phyloP scores from a whole-genome alignment of 768 basidiomycete genomes.

The Floccularia luteovirens region DNA sequence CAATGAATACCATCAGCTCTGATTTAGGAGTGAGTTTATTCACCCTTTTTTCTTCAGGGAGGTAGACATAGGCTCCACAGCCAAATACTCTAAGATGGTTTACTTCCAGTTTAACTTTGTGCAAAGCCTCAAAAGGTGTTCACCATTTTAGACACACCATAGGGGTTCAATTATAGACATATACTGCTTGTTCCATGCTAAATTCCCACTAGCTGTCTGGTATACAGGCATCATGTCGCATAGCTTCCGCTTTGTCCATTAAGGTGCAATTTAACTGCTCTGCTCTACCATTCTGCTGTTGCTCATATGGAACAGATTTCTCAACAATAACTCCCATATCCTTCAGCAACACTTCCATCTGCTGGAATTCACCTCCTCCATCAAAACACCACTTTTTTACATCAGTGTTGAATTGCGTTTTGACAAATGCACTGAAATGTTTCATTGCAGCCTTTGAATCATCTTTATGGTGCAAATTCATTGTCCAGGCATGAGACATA shows the following conservation, averaged over 20 bases:
- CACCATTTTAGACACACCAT: neutral
- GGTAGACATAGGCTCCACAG: neutral
- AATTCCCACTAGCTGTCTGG: too few relatives aligned
- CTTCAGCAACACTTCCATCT: neutral
- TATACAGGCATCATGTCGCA: conserved; percentile 3
- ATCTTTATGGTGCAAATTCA: neutral
- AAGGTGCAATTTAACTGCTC: conserved; percentile 5
- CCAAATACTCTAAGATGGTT: neutral
- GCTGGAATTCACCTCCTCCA: neutral
- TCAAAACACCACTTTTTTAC: neutral
- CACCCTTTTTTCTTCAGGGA: neutral
- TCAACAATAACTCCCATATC: neutral
- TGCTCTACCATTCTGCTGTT: neutral
- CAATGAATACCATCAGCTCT: neutral
- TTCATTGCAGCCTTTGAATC: neutral
- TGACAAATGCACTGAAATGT: conserved; percentile 1
- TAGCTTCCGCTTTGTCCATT: conserved; percentile 6
- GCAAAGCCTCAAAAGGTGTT: neutral
- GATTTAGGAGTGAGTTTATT: neutral
- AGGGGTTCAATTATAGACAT: neutral
- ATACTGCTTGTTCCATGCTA: neutral
- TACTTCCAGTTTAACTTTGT: neutral
- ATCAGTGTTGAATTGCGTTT: neutral
- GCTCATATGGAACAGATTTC: neutral
- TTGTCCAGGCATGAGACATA: neutral